Percentiles rank a stretch among this genome's conserved stretches.
These are phyloP conservation scores for Phalaenopsis hybrid DNA, from an alignment of 116 monocot species.

Conservation along the genomic window DNA sequence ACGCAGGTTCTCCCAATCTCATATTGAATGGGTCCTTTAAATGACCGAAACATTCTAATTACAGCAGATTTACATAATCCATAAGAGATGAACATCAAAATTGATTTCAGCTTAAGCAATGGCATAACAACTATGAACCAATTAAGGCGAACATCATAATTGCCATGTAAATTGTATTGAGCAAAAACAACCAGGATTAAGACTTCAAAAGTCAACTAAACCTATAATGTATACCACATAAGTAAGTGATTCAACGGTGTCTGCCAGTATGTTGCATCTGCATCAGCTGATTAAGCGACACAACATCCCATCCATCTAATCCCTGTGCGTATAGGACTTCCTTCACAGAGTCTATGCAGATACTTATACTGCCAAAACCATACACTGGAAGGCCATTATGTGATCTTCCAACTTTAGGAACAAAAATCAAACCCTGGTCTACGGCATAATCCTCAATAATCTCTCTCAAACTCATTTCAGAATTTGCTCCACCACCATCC, in stretches of 20 bases:
- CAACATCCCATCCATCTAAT: conserved; percentile 64
- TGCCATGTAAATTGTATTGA: neutral
- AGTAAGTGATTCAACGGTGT: conserved; percentile 20
- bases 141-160: neutral
- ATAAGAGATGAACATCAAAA: conserved; percentile 1
- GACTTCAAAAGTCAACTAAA: neutral
- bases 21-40: neutral
- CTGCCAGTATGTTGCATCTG: conserved; percentile 56
- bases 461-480: conserved; percentile 73
- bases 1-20: neutral
- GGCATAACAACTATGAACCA: neutral
- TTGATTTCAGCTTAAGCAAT: neutral
- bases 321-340: conserved; percentile 67
- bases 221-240: neutral
- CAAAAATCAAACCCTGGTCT: conserved; percentile 63
- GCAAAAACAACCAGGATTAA: neutral
- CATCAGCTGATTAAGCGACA: conserved; percentile 59
- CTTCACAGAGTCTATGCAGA: conserved; percentile 77
- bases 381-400: conserved; percentile 78
- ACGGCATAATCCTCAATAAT: conserved; percentile 70
- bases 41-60: neutral
- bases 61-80: neutral
- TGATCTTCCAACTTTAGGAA: conserved; percentile 74
- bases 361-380: conserved; percentile 74
- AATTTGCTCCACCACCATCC: conserved; percentile 20